phyloP scores from a whole-genome alignment of 257 asterid genomes.

The Handroanthus guayacan region DNA sequence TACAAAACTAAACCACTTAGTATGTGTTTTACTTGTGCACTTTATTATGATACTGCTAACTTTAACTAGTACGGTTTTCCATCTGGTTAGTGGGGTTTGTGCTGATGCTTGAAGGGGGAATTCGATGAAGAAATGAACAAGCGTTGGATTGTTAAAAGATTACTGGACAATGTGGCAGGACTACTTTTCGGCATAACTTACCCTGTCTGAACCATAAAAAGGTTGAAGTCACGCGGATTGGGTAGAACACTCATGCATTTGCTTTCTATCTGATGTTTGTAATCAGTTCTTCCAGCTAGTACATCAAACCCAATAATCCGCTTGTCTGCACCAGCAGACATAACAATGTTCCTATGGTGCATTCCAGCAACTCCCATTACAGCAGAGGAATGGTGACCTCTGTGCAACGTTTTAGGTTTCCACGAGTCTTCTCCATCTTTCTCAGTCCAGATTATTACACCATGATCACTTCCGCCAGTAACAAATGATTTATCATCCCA shows the following conservation, averaged over 20 bases:
- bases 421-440: constrained; percentile 67
- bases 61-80: background rate
- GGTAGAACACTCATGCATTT: constrained; percentile 95
- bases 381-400: constrained; percentile 74
- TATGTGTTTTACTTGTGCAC: background rate
- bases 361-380: constrained; percentile 95
- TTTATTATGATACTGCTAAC: background rate
- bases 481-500: constrained; percentile 81
- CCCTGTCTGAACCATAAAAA: constrained; percentile 97
- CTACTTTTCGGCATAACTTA: constrained; percentile 39
- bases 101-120: background rate
- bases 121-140: background rate
- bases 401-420: constrained; percentile 71
- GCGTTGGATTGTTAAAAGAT: background rate
- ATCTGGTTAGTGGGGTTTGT: background rate
- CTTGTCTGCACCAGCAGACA: constrained; percentile 92
- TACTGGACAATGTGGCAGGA: background rate
- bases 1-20: background rate
- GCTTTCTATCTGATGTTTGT: constrained; percentile 78
- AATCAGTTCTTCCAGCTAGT: constrained; percentile 58
- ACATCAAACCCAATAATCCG: constrained; percentile 74
- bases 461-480: constrained; percentile 95
- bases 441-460: constrained; percentile 80
- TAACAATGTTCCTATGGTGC: constrained; percentile 72
- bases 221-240: constrained; percentile 89